Evolutionary conservation across 2,329 filamentous ascomycete genomes (phyloP).

Genomic region (Colletotrichum zoysiae): DNA sequence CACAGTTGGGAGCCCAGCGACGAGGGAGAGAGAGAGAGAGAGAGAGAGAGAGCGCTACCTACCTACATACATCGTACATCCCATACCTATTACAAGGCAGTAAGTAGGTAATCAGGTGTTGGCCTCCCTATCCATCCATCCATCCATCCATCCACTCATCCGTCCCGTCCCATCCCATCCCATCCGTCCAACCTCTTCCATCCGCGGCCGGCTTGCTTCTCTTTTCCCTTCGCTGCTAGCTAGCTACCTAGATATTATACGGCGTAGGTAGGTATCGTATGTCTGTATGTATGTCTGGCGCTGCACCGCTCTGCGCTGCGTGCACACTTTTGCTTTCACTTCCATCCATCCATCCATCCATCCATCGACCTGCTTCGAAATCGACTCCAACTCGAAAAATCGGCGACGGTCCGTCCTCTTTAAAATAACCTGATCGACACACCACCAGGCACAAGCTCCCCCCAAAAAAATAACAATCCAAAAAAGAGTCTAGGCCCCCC

Average conservation of each 20-base stretch:
- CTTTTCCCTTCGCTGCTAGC: background rate
- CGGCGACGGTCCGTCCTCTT: background rate
- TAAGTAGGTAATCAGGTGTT: too few relatives aligned
- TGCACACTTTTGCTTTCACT: constrained; percentile 7
- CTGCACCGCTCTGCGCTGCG: constrained; percentile 29
- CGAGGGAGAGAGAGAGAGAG: too few relatives aligned
- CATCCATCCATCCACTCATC: background rate
- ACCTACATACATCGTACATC: background rate
- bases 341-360: background rate
- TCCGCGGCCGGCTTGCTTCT: too few relatives aligned
- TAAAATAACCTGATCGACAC: constrained; percentile 24
- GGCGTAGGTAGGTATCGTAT: background rate
- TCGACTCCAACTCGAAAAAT: background rate
- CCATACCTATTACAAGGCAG: too few relatives aligned
- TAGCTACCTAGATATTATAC: too few relatives aligned
- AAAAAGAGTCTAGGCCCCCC: background rate
- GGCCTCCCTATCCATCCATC: background rate
- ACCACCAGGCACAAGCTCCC: background rate
- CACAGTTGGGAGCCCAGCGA: too few relatives aligned
- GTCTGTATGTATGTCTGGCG: constrained; percentile 20
- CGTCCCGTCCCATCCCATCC: too few relatives aligned
- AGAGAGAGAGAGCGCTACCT: too few relatives aligned
- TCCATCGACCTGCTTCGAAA: background rate
- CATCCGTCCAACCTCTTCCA: too few relatives aligned
- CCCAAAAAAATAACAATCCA: background rate